Base-by-base conservation (phyloP, 805 yeast genomes). In the Kazachstania kunashirensis region DNA sequence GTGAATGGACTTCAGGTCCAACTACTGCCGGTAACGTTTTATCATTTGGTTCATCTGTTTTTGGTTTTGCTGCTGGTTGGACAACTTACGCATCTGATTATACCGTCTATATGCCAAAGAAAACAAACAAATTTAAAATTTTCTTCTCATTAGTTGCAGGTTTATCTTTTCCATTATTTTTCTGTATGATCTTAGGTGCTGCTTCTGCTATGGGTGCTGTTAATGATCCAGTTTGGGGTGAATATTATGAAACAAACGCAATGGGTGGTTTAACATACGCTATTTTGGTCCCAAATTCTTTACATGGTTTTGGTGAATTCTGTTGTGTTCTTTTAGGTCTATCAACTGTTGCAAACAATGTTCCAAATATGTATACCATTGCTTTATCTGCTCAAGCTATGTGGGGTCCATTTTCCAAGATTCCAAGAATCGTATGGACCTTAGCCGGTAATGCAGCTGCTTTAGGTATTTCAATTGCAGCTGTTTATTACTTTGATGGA, bases 31-130 rank as follows among this genome's bases (percentile, higher is more conserved):
- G 84, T 43, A 51, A 60, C 52, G 89, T 84, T 18, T 66, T 86
- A 36, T 75, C 89, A 15, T 85, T 81, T 48, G 95, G 95, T 55
- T 79, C 85, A 56, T 64, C 94, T 29, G 59, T 82, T 45, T 86
- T 73, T 53, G 96, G 96, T 45, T 86, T 79, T 53, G 94, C 95
- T 31, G 76, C 94, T 40, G 95, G 95, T 46, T 86, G 96, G 96
- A 75, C 94, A 39, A 79, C 95, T 12, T 84, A 79, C 52, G 92
- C 95, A 27, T 75, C 94, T 34, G 96, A 86, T 63, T 88, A 86
- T 65, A 84, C 95, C 33, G 85, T 79, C 29, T 86, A 84, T 66
- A 84, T 82, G 71, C 83, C 81, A 46, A 66, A 71, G 49, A 69
- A 72, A 53, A 75, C 79, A 45, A 71, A 70, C 57, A 64, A 74